Evolutionary conservation across 2,329 filamentous ascomycete genomes (phyloP).

Genomic region (Talaromyces piceae): DNA sequence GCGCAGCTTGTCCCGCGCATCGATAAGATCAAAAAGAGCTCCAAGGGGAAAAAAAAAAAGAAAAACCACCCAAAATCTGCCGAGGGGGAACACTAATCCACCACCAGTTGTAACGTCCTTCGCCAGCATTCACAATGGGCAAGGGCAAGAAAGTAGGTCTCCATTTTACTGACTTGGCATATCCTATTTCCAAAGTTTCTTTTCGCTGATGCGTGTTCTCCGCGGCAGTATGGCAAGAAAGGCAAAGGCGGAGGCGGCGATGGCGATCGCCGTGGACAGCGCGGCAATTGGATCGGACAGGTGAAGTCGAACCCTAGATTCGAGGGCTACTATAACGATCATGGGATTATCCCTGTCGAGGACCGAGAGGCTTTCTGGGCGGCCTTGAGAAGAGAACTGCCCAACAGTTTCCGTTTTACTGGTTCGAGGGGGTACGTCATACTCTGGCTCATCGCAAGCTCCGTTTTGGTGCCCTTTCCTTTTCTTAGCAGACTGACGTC

Average conservation of each 20-base stretch:
- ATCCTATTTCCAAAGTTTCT: neutral
- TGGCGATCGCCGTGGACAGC: constrained; percentile 32
- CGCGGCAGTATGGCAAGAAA: constrained; percentile 9
- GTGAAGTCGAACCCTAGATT: constrained; percentile 76
- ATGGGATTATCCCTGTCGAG: constrained; percentile 66
- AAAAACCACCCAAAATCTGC: constrained; percentile 2
- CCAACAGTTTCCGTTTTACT: constrained; percentile 96
- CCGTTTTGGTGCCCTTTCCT: constrained; percentile 3
- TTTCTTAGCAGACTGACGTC: constrained; percentile 9
- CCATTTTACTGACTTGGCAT: neutral
- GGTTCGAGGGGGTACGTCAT: constrained; percentile 73
- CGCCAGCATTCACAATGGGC: constrained; percentile 10
- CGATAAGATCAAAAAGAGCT: neutral
- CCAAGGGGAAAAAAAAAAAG: constrained; percentile 2
- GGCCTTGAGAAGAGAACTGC: constrained; percentile 72
- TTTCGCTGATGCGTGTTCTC: neutral
- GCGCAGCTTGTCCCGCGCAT: neutral
- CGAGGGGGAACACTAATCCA: neutral
- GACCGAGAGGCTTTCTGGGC: constrained; percentile 81
- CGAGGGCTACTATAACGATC: constrained; percentile 76
- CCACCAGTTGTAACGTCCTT: neutral
- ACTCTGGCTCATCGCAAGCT: neutral
- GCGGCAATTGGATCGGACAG: constrained; percentile 52
- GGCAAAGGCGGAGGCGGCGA: constrained; percentile 35
- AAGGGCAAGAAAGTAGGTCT: constrained; percentile 11